Evolutionary conservation across 1,284 basidiomycete genomes (phyloP).

Genomic region (Sphagnurus paluster): DNA sequence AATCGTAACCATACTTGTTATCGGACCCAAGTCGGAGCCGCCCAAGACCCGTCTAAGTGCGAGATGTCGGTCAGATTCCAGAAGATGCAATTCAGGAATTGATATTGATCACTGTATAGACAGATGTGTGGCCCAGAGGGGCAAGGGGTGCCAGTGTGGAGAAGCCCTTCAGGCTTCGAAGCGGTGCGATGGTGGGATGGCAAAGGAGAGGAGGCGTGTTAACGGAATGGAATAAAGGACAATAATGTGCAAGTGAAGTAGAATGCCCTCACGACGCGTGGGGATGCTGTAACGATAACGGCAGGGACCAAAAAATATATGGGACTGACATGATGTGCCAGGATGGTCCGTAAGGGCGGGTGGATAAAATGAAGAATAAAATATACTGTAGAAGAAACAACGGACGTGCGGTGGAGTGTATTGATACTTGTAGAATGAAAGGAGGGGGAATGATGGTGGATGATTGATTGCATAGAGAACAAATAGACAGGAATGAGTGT

Average conservation of each 20-base stretch:
- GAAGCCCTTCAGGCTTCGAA: constrained; percentile 22
- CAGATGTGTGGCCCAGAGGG: constrained; percentile 13
- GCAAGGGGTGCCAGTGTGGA: constrained; percentile 15
- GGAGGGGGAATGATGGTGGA: constrained; percentile 35
- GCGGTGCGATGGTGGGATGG: constrained; percentile 16
- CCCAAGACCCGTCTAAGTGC: neutral
- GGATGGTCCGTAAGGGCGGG: constrained; percentile 26
- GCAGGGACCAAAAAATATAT: constrained; percentile 30
- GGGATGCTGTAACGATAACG: constrained; percentile 17
- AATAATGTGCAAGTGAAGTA: constrained; percentile 25
- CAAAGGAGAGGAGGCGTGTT: constrained; percentile 15
- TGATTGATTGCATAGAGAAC: constrained; percentile 38
- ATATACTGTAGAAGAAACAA: constrained; percentile 52
- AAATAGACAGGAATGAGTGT: constrained; percentile 46
- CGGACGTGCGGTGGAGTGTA: constrained; percentile 28
- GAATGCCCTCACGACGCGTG: constrained; percentile 18
- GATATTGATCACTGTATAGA: constrained; percentile 19
- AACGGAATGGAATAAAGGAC: constrained; percentile 13
- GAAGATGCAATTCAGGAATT: constrained; percentile 19
- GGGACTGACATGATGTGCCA: constrained; percentile 27
- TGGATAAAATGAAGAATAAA: constrained; percentile 79
- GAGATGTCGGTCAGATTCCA: neutral
- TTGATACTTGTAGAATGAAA: constrained; percentile 36
- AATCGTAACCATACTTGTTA: no score
- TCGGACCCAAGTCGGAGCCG: neutral